Base-by-base conservation (phyloP, 768 basidiomycete species). In the Termitomyces sp. region DNA sequence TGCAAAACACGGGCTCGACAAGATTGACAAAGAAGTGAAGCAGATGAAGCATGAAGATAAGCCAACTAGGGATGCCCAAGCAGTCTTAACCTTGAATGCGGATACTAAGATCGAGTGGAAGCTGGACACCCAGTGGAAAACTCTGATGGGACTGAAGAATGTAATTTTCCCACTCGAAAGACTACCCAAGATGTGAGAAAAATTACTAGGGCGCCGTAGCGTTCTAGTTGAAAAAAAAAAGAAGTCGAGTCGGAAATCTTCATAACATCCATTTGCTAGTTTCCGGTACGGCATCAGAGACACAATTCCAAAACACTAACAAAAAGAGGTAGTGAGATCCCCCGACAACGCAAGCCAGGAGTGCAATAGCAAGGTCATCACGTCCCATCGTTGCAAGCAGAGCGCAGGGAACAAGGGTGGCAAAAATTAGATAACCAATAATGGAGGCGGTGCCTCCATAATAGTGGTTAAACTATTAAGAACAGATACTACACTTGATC, bases 401-500 rank as follows among this genome's bases (percentile, higher is more conserved):
- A 80, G 80, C 79, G 71, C 73, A 67, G 71, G 60, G 67, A 65
- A 61, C 79, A 73, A 74, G 66, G 76, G 76, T 72, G 70, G 71
- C 77, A 79, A 77, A 79, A 79, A 79, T 79, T 70, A 79, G 73
- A 77, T 77, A 79, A 79, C 77, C 77, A 77, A 59, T 35, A 77
- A 77, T 78, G 73, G 72, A 71, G 74, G 74, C 77, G 68, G 74
- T 79, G 78, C 74, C 76, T 68, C 72, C 75, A 78, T 78, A 79
- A 79, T 79, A 79, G 78, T 77, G 77, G 77, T 85, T 84, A 84
- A 83, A 84, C 82, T 84, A 83, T 84, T 84, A 88, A 90, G 88
- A 89, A 90, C 89, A 91, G 88, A 90, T 91, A 91, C 89, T 90
- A 91, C 89, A 91, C 89, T 90, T 90, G 88, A 90, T 91, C 89